Conservation (phyloP, 2,329 filamentous ascomycete genomes). For the Aspergillus tubingensis region DNA sequence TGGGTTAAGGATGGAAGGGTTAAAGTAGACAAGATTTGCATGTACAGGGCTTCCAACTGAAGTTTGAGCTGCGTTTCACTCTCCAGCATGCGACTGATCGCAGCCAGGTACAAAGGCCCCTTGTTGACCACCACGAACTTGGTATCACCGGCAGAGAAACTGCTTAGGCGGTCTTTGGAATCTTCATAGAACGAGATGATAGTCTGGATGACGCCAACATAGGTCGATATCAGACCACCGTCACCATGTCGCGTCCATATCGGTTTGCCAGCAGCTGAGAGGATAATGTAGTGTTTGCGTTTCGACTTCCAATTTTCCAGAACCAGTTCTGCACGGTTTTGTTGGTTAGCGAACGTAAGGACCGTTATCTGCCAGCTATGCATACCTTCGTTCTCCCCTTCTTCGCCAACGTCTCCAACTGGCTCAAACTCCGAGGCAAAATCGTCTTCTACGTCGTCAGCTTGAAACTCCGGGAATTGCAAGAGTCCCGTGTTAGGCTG, state of each 20-base stretch:
- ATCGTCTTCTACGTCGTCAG: slow-evolving; percentile 59
- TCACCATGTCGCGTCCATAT: slow-evolving; percentile 97
- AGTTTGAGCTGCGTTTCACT: slow-evolving; percentile 83
- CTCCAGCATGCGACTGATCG: slow-evolving; percentile 88
- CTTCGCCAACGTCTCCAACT: slow-evolving; percentile 61
- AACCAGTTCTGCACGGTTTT: slow-evolving; percentile 42
- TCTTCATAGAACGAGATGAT: slow-evolving; percentile 96
- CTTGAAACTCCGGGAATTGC: slow-evolving; percentile 37
- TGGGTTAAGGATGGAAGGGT: slow-evolving; percentile 83
- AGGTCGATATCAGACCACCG: slow-evolving; percentile 83
- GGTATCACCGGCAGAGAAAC: slow-evolving; percentile 83
- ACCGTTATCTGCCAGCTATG: neutral
- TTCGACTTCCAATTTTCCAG: slow-evolving; percentile 83
- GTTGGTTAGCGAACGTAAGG: slow-evolving; percentile 10
- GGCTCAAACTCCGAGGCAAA: slow-evolving; percentile 77
- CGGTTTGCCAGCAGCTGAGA: slow-evolving; percentile 94
- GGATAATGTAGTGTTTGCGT: slow-evolving; percentile 93
- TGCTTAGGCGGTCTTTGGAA: slow-evolving; percentile 72
- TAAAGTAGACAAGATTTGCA: slow-evolving; percentile 95
- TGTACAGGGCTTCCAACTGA: slow-evolving; percentile 92
- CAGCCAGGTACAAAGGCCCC: slow-evolving; percentile 88
- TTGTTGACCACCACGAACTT: slow-evolving; percentile 84
- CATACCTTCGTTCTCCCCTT: slow-evolving; percentile 60
- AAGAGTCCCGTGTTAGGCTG: slow-evolving; percentile 37
- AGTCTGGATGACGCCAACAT: slow-evolving; percentile 93